Base-by-base conservation (phyloP, 129 eudicot genomes). In the Smallanthus sonchifolius region DNA sequence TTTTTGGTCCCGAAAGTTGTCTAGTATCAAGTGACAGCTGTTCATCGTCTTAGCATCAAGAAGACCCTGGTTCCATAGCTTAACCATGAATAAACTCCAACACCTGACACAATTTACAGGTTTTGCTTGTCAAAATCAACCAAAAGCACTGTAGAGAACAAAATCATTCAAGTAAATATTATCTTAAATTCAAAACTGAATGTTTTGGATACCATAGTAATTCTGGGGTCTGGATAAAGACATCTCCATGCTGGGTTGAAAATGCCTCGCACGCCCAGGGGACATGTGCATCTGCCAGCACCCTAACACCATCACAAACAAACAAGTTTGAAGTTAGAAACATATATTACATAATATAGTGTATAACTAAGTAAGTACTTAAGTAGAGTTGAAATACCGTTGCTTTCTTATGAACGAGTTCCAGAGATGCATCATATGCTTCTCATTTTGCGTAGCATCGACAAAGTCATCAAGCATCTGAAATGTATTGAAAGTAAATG, bases 391-490 rank as follows among this genome's bases (percentile, higher is more conserved):
- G 32, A 39, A 37, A n/a, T 52, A 88, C 98, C 97, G 76, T 83
- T 90, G 98, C 80, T 87, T 94, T 83, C 99, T 85, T 17, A 91
- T 83, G 65, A 95, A 95, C 6, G 99, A 95, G 85, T 95, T 95
- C 97, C 99, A 95, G 5, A 91, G 90, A 88, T 88, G 96, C 99
- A 95, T 95, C 81, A 95, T 70, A 74, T 78, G 87, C 79, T 95
- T 95, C 83, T 95, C 99, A 67, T 91, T 87, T 75, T 82, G 77
- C 59, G 94, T 77, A 16, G 91, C 97, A 79, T 91, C 99, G 62
- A 95, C 87, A 77, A 91, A 95, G 84, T 95, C 99, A 84, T 95
- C 96, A 65, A 95, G 94, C 99, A 95, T 88, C 99, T 95, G 90
- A 79, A 71, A 69, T 39, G 83, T 44, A 38, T 52, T 48, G 24